Evolutionary conservation across 768 basidiomycete species (phyloP), one percentile per base, ranked within the genome.

Genomic region (Trametopsis cervina): DNA sequence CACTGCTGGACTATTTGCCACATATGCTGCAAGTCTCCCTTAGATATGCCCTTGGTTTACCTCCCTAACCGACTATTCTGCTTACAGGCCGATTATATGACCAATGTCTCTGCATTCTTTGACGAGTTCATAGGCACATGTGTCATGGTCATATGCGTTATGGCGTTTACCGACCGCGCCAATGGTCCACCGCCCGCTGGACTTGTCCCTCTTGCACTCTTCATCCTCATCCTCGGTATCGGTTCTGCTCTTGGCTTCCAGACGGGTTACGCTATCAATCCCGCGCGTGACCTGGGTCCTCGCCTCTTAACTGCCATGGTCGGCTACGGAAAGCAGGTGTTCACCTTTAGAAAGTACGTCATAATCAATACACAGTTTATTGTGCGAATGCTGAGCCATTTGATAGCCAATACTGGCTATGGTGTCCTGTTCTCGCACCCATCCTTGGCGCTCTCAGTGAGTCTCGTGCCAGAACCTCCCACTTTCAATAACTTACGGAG

Each of bases 251-350:
- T 85, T 27, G 84, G 83, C 10, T 76, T 79, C 72, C 68, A 85
- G 55, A 85, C 84, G 4, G 53, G 61, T 50, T 81, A 71, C 53
- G 78, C 83, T 4, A 65, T 85, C 44, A 85, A 85, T 54, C 84
- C 84, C 35, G 81, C 84, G 25, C 79, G 85, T 57, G 84, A 86
- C 64, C 65, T 86, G 23, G 84, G 85, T 4, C 84, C 84, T 1
- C 72, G 84, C 7, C 55, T 86, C 26, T 61, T 85, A 58, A 84
- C 81, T 1, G 73, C 83, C 4, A 83, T 85, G 78, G 82, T 73
- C 5, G 85, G 84, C n/a, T 87, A 84, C 54, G 83, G 83, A 18
- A 63, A 62, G 57, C 68, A 71, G 35, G 64, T 73, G 15, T 76
- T 67, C 65, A 69, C 66, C 1, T 73, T 61, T 60, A 58, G 73